Base-by-base conservation (phyloP, 768 basidiomycete genomes). In the Gymnopilus dilepis region DNA sequence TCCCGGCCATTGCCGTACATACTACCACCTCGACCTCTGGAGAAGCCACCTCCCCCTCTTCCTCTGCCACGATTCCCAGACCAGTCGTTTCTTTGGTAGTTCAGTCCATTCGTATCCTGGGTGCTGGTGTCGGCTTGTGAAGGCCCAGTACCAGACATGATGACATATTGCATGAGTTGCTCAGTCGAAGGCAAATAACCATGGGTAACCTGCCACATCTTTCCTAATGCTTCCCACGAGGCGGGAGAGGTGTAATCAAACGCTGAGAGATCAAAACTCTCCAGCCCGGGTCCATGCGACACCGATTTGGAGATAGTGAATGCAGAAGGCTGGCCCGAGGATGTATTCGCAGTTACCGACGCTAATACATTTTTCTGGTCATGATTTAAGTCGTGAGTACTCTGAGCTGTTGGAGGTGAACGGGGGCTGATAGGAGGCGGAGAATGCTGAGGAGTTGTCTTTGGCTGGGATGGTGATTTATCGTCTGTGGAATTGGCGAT, bases 171-270 rank as follows among this genome's bases (percentile, higher is more conserved):
- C 87, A 92, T 87, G 66, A 94, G 82, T 69, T 93, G 83, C 68
- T 92, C 88, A 68, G 88, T 87, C 59, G 89, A 82, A 28, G 92
- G 92, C 65, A 78, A 51, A 68, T 84, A 81, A 41, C 91, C 89
- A 73, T 90, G 76, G 55, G 90, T 88, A 58, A 80, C 79, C 70
- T 82, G 76, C 91, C 90, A 94, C 80, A 91, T 86, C 71, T 85
- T 86, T 72, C 89, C 90, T 61, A 95, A 84, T 59, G 84, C 82
- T 78, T 89, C 86, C 94, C 94, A 95, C 72, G 90, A 88, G 55
- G 84, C 74, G 56, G 93, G 84, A 43, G 83, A 80, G 28, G 88
- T 87, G 57, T 86, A 86, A 79, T 94, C 84, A 83, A 95, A 95
- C 48, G 83, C 81, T 64, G 82, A 70, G 67, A 86, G 77, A 77